Base-by-base conservation (phyloP, 2,329 filamentous ascomycete species). In the Nannizziopsis barbatae region DNA sequence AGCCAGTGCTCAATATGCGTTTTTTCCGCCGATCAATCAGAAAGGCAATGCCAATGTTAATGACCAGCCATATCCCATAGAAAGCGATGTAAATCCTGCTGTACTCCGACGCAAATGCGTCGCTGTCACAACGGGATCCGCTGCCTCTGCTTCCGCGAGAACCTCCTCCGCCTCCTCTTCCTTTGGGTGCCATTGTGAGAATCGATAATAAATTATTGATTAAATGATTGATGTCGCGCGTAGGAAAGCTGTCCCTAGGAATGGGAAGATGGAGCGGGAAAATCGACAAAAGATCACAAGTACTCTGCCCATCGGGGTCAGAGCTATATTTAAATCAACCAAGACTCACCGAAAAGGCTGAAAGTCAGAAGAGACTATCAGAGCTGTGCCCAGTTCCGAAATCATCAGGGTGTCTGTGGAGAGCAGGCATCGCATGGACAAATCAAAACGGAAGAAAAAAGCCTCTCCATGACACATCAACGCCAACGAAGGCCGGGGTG, bases 111-210 rank as follows among this genome's bases (percentile, higher is more conserved):
- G 32, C 3, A 17, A 52, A 52, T 3, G 50, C 46, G 12, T 17
- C 11, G 37, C 46, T 46, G 37, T 12, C 31, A n/a, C 50, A 41
- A 17, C 14, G 27, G 7, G 22, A 27, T 27, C 22, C 22, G 31
- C 20, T 40, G 15, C 49, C 12, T 12, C 17, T 14, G 14, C 27
- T 31, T 11, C 36, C 15, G 14, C 36, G 12, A 12, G 17, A 9
- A 18, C 42, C 36, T 18, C 50, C 49, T n/a, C 49, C 40, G 14
- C 37, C 46, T 17, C 50, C 50, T 17, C 50, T 43, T 14, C 50
- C 45, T 45, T 49, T 52, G 9, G 50, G 50, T 11, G 50, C 50
- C 50, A 52, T 52, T 18, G 18, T 2, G 17, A 33, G 7, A 27
- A 27, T 27, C 22, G 22, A 27, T 3, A 27, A 27, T 27, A 7